Base-by-base conservation (phyloP, 2,329 filamentous ascomycete species). In the Mycocentrospora acerina region DNA sequence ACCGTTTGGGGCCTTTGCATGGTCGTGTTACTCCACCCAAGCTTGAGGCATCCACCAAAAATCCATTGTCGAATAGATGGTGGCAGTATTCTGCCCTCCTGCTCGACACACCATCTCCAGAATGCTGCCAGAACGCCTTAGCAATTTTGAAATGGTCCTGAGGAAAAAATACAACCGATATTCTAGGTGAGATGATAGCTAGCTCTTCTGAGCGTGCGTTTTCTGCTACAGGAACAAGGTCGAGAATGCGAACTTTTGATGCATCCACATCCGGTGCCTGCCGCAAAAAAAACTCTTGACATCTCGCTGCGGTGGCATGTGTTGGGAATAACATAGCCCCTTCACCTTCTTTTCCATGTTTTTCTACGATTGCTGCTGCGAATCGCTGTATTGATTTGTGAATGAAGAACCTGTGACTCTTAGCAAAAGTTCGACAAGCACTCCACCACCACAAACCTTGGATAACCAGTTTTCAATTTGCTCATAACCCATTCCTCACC, bases 101-200 rank as follows among this genome's bases (percentile, higher is more conserved):
- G 64, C 90, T 96, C 1, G 90, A 96, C 11, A 95, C 77, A 12
- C 93, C 93, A 46, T 95, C 90, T 14, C 93, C 93, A 1, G 88
- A 86, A 66, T 98, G 93, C 66, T 97, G 93, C 93, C 93, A 98
- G 59, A 95, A 96, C 57, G 90, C 81, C 67, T 96, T 97, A n/a
- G 89, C 88, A 42, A 86, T 68, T 4, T 80, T 70, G 55, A 85
- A 90, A 13, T 81, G 70, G 10, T 82, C 79, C 30, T 78, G 73
- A 0, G 83, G 80, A 54, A 85, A 89, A 28, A 97, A 62, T 3
- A 95, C 82, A 16, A 71, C 73, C 5, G 68, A 74, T 3, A 76
- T 48, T 26, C 57, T 64, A 0, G 73, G 71, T 14, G 68, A 65
- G 4, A 74, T 72, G 24, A 75, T 70, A 4, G 64, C 59, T 8